phyloP scores from a whole-genome alignment of 495 filamentous ascomycete genomes.

The Xanthoparmelia taractica region DNA sequence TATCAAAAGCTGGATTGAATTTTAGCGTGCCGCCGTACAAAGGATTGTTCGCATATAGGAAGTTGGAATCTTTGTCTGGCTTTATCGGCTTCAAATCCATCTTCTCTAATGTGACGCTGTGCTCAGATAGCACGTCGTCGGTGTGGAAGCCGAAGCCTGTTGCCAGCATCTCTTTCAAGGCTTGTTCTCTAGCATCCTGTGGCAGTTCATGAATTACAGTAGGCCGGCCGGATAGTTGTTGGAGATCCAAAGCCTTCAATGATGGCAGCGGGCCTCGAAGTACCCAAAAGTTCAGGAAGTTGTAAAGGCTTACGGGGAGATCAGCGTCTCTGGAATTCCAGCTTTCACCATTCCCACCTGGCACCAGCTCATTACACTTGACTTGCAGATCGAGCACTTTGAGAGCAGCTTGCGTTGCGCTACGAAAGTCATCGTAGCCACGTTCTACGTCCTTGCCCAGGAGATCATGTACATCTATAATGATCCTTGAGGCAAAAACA shows the following conservation, averaged over 20 bases:
- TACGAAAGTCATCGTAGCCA: constrained; percentile 7
- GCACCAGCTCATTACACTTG: not conserved
- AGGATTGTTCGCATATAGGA: constrained; percentile 10
- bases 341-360: not conserved
- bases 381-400: constrained; percentile 10
- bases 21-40: constrained; percentile 11
- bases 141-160: not conserved
- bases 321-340: not conserved
- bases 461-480: constrained; percentile 13
- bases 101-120: constrained; percentile 5
- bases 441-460: constrained; percentile 9
- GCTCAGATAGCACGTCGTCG: not conserved
- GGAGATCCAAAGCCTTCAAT: not conserved
- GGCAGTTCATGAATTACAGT: not conserved
- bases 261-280: not conserved
- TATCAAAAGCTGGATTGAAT: constrained; percentile 11
- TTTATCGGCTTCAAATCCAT: constrained; percentile 12
- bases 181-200: not conserved
- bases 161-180: not conserved
- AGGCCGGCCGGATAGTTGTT: not conserved
- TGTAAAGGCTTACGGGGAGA: not conserved
- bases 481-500: constrained; percentile 16
- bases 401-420: not conserved
- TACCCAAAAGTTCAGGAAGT: not conserved
- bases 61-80: constrained; percentile 12